Evolutionary conservation across 441 rosid genomes (phyloP), one percentile per base, ranked within the genome.

Genomic region (Eugenia klotzschiana): DNA sequence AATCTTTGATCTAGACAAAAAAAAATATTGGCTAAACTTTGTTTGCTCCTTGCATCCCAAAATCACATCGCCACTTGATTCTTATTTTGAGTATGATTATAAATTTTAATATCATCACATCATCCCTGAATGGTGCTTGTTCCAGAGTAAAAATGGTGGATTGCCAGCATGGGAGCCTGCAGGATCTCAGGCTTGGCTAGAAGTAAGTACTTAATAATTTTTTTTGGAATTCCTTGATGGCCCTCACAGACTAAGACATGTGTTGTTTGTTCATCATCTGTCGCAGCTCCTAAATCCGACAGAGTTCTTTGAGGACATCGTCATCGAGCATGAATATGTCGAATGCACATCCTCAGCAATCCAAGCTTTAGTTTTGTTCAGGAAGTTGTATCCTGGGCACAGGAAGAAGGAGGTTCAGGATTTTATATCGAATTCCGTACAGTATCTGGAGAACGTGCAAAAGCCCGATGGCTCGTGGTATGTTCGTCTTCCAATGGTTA

Each of bases 111-210:
- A 37, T 69, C 46, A 69, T 69, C 77, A 18, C 23, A 27, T 57
- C 41, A 73, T 4, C 27, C 33, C 49, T 51, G 41, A 25, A 23
- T 80, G 33, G 27, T n/a, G 27, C 55, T 51, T 84, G 8, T 69
- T 85, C 33, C 84, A 94, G 96, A 94, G 95, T 79, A 83, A 91
- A 87, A 93, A 92, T 84, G 95, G 98, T 40, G 98, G 96, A 51
- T 56, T 92, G 82, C 25, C 94, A 18, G 94, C 94, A 6, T 93
- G 98, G 98, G 97, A 94, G 64, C 97, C 97, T 23, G 92, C 88
- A 51, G 89, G 93, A 86, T 93, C 93, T 81, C 90, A 87, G 37
- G 83, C 90, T 11, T 94, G 97, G 98, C 83, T 94, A 86, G 94
- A 94, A 88, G 95, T 94, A 86, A 86, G 91, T 41, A 37, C 15